Percentiles rank a stretch among this genome's conserved stretches.
These are phyloP conservation scores for Xylaria sp. DNA, from an alignment of 2,329 filamentous ascomycete genomes.

Conservation along the genomic window DNA sequence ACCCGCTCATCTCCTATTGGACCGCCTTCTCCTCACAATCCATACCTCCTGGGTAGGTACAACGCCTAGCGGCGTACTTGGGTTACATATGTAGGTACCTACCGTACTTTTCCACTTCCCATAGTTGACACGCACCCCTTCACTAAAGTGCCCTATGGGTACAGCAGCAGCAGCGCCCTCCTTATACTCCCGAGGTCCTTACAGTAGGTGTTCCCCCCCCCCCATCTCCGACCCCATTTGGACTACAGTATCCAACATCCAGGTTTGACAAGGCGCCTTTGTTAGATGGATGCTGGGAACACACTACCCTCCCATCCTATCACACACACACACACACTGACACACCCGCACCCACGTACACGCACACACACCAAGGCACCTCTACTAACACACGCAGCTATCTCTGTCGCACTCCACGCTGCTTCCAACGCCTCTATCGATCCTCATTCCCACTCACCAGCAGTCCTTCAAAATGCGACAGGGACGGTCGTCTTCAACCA, in stretches of 20 bases:
- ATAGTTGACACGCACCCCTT: conserved; percentile 20
- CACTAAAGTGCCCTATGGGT: conserved; percentile 1
- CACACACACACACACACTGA: neutral
- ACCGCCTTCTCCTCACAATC: neutral
- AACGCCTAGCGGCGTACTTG: neutral
- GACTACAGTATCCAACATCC: neutral
- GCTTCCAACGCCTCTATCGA: conserved; percentile 9
- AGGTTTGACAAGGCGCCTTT: conserved; percentile 19
- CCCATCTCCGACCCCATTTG: neutral
- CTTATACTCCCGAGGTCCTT: neutral
- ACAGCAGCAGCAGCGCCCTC: neutral
- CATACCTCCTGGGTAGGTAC: neutral
- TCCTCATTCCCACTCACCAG: neutral
- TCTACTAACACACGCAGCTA: conserved; percentile 6
- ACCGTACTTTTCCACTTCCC: neutral
- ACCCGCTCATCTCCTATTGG: conserved; percentile 30
- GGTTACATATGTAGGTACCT: neutral
- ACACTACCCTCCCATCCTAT: neutral
- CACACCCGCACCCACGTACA: neutral
- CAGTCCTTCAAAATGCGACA: conserved; percentile 36
- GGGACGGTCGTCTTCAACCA: conserved; percentile 29
- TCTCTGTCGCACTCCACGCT: conserved; percentile 1
- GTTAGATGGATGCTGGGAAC: conserved; percentile 1
- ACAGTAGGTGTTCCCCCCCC: neutral
- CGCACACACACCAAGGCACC: neutral